Evolutionary conservation across 805 yeast species (phyloP).

Genomic region (Sungouiozyma ichnusensis): DNA sequence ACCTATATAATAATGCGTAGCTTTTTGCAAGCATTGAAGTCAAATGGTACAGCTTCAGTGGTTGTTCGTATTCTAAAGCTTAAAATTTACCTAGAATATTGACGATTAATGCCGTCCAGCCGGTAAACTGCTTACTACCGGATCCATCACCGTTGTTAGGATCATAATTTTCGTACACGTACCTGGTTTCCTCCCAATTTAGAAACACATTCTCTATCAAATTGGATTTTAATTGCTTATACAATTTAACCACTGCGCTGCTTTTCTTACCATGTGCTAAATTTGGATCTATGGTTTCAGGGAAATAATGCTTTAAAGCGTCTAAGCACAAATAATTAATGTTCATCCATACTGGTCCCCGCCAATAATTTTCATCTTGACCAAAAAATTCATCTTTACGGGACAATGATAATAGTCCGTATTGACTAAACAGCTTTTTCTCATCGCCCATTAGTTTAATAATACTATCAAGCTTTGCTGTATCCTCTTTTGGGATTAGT

Average conservation of each 20-base stretch:
- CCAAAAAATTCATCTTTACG: slow-evolving; percentile 54
- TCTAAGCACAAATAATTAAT: slow-evolving; percentile 78
- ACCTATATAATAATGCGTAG: no score
- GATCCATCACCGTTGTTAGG: slow-evolving; percentile 62
- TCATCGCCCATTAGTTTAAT: slow-evolving; percentile 57
- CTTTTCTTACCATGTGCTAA: slow-evolving; percentile 8
- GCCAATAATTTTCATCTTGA: slow-evolving; percentile 87
- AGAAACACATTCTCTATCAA: slow-evolving; percentile 55
- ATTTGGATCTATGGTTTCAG: slow-evolving; percentile 8
- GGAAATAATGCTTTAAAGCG: slow-evolving; percentile 47
- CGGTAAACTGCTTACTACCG: slow-evolving; percentile 83
- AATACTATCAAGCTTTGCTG: slow-evolving; percentile 39
- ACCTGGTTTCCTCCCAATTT: slow-evolving; percentile 70
- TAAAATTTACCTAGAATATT: slow-evolving; percentile 47
- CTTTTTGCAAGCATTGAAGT: no score
- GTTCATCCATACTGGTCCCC: slow-evolving; percentile 89
- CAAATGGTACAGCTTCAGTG: no score
- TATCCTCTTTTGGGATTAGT: slow-evolving; percentile 39
- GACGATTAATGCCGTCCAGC: slow-evolving; percentile 84
- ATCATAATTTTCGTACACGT: slow-evolving; percentile 85
- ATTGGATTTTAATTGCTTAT: slow-evolving; percentile 50
- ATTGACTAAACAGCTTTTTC: slow-evolving; percentile 63
- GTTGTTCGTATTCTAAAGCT: no score
- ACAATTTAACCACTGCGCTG: slow-evolving; percentile 30
- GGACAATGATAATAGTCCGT: slow-evolving; percentile 75